These are phyloP conservation scores for Dioscorea cayenensis DNA, from an alignment of 116 monocot species.

Conservation along the genomic window DNA sequence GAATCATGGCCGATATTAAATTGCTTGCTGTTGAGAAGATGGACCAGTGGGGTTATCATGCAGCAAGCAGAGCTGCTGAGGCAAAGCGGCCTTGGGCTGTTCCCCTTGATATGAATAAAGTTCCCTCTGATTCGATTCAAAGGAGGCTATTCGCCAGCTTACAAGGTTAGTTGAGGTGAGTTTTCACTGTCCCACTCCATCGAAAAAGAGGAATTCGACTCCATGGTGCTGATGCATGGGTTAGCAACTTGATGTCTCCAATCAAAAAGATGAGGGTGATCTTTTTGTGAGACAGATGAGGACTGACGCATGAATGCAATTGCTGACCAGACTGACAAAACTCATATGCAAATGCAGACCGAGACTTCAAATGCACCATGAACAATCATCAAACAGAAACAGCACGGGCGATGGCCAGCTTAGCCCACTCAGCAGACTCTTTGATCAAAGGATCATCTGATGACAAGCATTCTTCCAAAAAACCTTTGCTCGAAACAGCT, in stretches of 20 bases:
- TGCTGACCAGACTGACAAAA: constrained; percentile 31
- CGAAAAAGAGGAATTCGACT: constrained; percentile 4
- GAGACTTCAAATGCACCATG: constrained; percentile 11
- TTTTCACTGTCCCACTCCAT: constrained; percentile 15
- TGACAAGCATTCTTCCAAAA: constrained; percentile 54
- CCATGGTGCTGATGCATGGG: constrained; percentile 26
- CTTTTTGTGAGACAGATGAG: constrained; percentile 13
- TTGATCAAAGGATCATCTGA: constrained; percentile 61
- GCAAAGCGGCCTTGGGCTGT: not conserved
- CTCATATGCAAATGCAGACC: constrained; percentile 28
- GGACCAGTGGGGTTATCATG: no score
- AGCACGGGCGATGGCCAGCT: constrained; percentile 52
- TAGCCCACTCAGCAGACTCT: constrained; percentile 74
- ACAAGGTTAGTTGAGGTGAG: constrained; percentile 16
- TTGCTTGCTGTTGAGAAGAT: no score
- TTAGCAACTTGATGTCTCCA: constrained; percentile 9
- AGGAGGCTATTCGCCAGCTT: not conserved
- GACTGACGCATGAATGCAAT: constrained; percentile 40
- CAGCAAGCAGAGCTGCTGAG: not conserved
- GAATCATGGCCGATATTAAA: no score
- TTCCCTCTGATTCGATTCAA: not conserved
- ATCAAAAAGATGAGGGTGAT: not conserved
- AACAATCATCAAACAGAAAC: constrained; percentile 41
- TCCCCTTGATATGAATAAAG: not conserved
- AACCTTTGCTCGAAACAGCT: constrained; percentile 52